These are phyloP conservation scores for Tolypocladium nubicola DNA, from an alignment of 2,329 filamentous ascomycete genomes.

Conservation along the genomic window DNA sequence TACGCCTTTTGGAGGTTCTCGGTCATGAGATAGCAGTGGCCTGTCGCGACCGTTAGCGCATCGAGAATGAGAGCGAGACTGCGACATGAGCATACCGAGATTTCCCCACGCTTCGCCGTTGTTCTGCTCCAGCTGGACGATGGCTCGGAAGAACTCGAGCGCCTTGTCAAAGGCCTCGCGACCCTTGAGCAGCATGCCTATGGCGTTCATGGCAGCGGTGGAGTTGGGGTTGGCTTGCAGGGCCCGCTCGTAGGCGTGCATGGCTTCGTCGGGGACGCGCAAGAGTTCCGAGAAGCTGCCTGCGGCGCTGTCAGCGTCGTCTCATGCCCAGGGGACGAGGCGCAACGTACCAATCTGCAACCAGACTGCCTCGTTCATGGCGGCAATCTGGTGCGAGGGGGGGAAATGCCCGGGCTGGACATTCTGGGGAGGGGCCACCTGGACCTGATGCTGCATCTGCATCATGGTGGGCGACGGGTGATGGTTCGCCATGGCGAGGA, in stretches of 20 bases:
- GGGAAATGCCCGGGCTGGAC: constrained; percentile 48
- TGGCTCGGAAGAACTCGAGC: constrained; percentile 83
- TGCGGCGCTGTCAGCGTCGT: constrained; percentile 23
- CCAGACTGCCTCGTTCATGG: constrained; percentile 83
- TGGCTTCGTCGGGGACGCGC: constrained; percentile 79
- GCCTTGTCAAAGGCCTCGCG: constrained; percentile 92
- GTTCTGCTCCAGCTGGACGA: constrained; percentile 76
- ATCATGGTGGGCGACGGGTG: constrained; percentile 76
- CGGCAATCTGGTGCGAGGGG: constrained; percentile 63
- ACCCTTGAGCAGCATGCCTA: constrained; percentile 81
- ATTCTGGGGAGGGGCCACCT: constrained; percentile 44
- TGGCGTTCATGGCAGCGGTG: constrained; percentile 84
- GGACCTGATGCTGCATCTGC: constrained; percentile 50
- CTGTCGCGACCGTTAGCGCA: constrained; percentile 30
- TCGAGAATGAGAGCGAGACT: constrained; percentile 13
- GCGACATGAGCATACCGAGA: constrained; percentile 53
- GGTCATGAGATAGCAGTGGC: constrained; percentile 99
- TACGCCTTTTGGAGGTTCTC: constrained; percentile 96
- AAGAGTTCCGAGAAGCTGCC: constrained; percentile 80
- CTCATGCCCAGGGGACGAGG: background rate
- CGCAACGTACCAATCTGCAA: constrained; percentile 72
- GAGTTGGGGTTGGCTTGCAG: constrained; percentile 82
- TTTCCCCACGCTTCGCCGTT: constrained; percentile 97
- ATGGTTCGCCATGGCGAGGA: constrained; percentile 57
- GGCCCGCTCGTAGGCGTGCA: constrained; percentile 83